Evolutionary conservation across 73 alveolate species (phyloP), one percentile per base, ranked within the genome.

Genomic region (Paramecium bursaria): DNA sequence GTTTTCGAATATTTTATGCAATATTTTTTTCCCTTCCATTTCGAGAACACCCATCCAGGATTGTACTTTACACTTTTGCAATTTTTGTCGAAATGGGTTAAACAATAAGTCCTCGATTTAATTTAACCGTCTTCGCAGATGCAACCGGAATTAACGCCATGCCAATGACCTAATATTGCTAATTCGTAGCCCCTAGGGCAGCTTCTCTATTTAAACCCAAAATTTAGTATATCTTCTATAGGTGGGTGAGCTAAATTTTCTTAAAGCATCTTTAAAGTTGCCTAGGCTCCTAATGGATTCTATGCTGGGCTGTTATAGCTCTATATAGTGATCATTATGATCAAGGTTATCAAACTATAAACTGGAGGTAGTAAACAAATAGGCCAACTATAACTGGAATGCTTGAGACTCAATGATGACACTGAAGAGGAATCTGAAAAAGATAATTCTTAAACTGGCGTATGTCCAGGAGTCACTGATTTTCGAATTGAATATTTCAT

Each of bases 101-200:
- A 61, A 35, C 80, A 61, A 61, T 33, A 61, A 3, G 80, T 15
- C n/a, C 80, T 30, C 0, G 25, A 39, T 33, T 61, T 61, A 11
- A 61, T 10, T 35, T 30, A 31, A 0, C 80, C 80, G 42, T 61
- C 26, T 33, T 19, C 15, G 15, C 80, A 61, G 0, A 61, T 14
- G 42, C 80, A 61, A 17, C 80, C 80, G 31, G 52, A 61, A 33
- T 61, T 61, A 13, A 61, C 46, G 15, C 80, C 80, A 19, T 61
- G 25, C 80, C 80, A 61, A 33, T 17, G 3, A 13, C 80, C 80
- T 0, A 61, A 23, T 0, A 17, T 35, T 2, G 80, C 50, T 29
- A 61, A 21, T 42, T 67, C 82, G 44, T n/a, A 67, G 17, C 46
- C 82, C 9, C 44, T 25, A 17, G 82, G 82, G 22, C 82, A 67